Evolutionary conservation across 2,329 filamentous ascomycete genomes (phyloP).

Genomic region (Magnaporthiopsis incrustans): DNA sequence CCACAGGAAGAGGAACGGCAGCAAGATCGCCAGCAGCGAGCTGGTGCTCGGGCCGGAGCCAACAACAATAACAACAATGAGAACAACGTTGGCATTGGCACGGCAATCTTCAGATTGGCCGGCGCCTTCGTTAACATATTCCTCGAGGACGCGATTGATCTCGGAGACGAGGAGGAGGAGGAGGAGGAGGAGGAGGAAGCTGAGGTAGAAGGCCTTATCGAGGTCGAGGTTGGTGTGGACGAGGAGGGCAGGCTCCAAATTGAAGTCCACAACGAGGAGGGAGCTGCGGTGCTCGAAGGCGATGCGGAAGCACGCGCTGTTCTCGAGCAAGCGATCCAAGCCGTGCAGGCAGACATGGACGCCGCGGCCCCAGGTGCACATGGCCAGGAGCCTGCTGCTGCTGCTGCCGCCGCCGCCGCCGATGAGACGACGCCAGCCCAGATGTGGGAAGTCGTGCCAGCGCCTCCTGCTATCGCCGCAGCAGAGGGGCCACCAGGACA

Average conservation of each 20-base stretch:
- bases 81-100: constrained; percentile 17
- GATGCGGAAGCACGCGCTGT: background rate
- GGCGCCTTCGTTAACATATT: constrained; percentile 16
- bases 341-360: background rate
- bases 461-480: background rate
- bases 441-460: background rate
- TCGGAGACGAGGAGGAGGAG: constrained; percentile 15
- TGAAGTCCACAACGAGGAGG: constrained; percentile 5
- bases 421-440: constrained; percentile 6
- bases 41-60: constrained; percentile 13
- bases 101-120: constrained; percentile 14
- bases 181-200: constrained; percentile 37
- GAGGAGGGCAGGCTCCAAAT: constrained; percentile 18
- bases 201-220: constrained; percentile 17
- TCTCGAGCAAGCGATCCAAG: background rate
- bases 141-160: constrained; percentile 9
- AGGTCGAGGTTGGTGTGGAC: constrained; percentile 23
- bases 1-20: background rate
- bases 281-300: background rate
- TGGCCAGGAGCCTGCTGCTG: constrained; percentile 6
- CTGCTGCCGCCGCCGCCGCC: constrained; percentile 9
- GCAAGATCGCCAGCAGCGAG: constrained; percentile 3
- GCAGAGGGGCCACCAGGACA: background rate
- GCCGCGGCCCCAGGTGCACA: background rate
- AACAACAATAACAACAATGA: constrained; percentile 17